Conservation (phyloP, 148 eudicot genomes). For the Rhododendron molle region DNA sequence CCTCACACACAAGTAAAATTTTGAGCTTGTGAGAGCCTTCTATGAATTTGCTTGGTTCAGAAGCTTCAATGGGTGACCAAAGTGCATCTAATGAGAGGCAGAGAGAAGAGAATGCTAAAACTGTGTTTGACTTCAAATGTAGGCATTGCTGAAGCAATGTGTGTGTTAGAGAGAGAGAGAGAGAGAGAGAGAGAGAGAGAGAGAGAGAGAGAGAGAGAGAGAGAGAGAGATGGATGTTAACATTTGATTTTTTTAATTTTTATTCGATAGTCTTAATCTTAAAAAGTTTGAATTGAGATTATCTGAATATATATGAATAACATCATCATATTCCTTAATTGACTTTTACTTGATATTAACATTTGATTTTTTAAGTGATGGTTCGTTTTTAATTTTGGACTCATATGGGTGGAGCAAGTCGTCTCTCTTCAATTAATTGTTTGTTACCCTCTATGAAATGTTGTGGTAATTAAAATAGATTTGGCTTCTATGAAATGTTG, state of each 20-base stretch:
- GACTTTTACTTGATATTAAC: slow-evolving; percentile 12
- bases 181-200: slow-evolving; percentile 8
- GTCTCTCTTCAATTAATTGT: slow-evolving; percentile 22
- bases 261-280: neutral
- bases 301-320: slow-evolving; percentile 1
- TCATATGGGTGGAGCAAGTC: slow-evolving; percentile 28
- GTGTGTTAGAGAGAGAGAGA: neutral
- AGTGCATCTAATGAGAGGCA: slow-evolving; percentile 10
- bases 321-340: slow-evolving; percentile 10
- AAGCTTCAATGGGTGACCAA: slow-evolving; percentile 12
- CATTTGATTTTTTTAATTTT: neutral
- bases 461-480: too few relatives aligned
- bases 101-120: slow-evolving; percentile 14
- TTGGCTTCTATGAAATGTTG: neutral
- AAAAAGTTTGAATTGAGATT: slow-evolving; percentile 1
- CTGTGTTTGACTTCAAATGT: slow-evolving; percentile 34
- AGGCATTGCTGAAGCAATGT: slow-evolving; percentile 21
- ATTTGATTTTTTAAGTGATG: slow-evolving; percentile 4
- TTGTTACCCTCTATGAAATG: slow-evolving; percentile 2
- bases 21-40: neutral
- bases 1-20: too few relatives aligned
- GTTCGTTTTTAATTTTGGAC: neutral
- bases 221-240: neutral
- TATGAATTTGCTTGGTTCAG: neutral
- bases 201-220: slow-evolving; percentile 5